Conservation (phyloP, 2,329 filamentous ascomycete genomes). For the Aspergillus calidoustus region DNA sequence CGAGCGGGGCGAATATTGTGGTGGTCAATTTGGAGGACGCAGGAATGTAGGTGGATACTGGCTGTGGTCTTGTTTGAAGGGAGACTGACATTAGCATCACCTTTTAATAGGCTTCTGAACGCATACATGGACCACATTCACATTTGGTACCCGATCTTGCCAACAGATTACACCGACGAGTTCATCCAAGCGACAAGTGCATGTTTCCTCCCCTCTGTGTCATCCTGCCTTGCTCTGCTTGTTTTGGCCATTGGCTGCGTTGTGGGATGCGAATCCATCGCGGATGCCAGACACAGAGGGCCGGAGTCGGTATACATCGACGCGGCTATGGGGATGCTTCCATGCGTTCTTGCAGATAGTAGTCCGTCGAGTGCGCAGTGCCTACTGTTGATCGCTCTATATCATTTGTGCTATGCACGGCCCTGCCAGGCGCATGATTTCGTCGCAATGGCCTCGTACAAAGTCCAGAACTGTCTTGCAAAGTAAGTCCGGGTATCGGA, state of each 20-base stretch:
- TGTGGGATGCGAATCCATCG: not conserved
- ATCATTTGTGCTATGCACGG: conserved; percentile 8
- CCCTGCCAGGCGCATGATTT: conserved; percentile 19
- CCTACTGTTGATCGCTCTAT: conserved; percentile 11
- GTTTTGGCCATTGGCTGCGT: conserved; percentile 2
- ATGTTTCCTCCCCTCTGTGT: not conserved
- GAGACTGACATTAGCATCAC: not conserved
- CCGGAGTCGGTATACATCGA: not conserved
- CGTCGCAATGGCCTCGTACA: conserved; percentile 15
- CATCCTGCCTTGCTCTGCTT: conserved; percentile 11
- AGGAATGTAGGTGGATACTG: not conserved
- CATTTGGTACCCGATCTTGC: conserved; percentile 18
- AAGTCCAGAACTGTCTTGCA: not conserved
- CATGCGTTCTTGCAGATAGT: not conserved
- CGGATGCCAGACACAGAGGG: not conserved
- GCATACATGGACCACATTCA: conserved; percentile 13
- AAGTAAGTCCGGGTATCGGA: not conserved
- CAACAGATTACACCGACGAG: conserved; percentile 6
- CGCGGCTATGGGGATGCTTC: conserved; percentile 12
- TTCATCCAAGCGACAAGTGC: conserved; percentile 8
- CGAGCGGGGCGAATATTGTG: not conserved
- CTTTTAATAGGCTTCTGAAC: not conserved
- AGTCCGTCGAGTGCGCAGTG: not conserved
- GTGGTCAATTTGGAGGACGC: not conserved
- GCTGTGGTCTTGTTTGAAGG: not conserved